Evolutionary conservation across 179 eudicot species (phyloP).

Genomic region (Amaranthus tricolor): DNA sequence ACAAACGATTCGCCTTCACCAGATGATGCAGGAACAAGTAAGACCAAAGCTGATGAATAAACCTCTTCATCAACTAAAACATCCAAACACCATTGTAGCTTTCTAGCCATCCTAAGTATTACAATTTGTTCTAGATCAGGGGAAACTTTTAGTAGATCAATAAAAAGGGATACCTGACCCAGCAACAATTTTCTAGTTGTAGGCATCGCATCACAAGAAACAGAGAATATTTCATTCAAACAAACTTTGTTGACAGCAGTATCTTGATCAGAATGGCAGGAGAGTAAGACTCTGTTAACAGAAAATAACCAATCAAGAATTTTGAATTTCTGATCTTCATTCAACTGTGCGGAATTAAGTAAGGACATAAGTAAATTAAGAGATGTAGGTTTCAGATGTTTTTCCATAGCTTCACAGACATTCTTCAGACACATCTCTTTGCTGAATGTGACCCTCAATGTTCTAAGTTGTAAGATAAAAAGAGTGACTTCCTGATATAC

Average conservation of each 20-base stretch:
- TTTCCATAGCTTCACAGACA: constrained; percentile 64
- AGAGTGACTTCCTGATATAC: constrained; percentile 50
- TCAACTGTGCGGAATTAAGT: constrained; percentile 61
- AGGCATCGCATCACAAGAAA: constrained; percentile 44
- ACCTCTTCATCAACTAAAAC: constrained; percentile 55
- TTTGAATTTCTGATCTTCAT: constrained; percentile 48
- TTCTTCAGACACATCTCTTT: constrained; percentile 46
- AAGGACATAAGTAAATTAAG: constrained; percentile 74
- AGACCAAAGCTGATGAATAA: constrained; percentile 51
- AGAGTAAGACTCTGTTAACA: constrained; percentile 26
- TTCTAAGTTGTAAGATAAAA: constrained; percentile 54
- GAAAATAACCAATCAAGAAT: constrained; percentile 68
- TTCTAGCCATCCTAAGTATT: constrained; percentile 54
- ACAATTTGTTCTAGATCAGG: constrained; percentile 61
- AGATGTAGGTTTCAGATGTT: constrained; percentile 75
- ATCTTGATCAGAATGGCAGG: constrained; percentile 23
- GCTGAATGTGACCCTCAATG: constrained; percentile 58
- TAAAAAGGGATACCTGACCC: constrained; percentile 62
- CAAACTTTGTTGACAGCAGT: constrained; percentile 23
- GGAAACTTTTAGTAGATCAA: constrained; percentile 62
- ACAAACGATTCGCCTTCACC: constrained; percentile 50
- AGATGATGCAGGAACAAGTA: constrained; percentile 44
- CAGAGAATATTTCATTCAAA: constrained; percentile 45
- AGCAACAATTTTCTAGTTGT: constrained; percentile 39
- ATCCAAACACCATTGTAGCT: constrained; percentile 66